Percentiles rank a stretch among this genome's conserved stretches.
Evolutionary conservation across 2,329 filamentous ascomycete species (phyloP).

Genomic region (Trichophyton simii): DNA sequence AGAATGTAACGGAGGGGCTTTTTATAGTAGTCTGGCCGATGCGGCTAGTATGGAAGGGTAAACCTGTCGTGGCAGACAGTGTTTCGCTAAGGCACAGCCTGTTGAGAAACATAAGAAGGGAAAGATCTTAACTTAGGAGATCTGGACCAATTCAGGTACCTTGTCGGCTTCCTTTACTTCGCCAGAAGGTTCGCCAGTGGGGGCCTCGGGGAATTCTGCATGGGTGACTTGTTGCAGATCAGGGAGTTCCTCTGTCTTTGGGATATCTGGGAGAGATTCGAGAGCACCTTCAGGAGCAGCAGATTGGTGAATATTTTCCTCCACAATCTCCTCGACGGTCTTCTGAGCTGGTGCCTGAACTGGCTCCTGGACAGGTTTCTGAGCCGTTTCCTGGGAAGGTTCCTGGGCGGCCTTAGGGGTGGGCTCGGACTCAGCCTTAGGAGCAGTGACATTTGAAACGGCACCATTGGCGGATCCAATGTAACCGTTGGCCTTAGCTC

Average conservation of each 20-base stretch:
- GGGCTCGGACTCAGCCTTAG: background rate
- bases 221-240: constrained; percentile 10
- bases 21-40: background rate
- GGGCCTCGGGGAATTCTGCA: constrained; percentile 33
- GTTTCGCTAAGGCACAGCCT: background rate
- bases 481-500: constrained; percentile 46
- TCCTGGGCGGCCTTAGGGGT: background rate
- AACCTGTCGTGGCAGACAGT: background rate
- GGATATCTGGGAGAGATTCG: background rate
- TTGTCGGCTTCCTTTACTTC: constrained; percentile 4
- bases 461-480: constrained; percentile 26
- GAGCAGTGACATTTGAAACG: constrained; percentile 15
- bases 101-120: background rate
- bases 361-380: background rate
- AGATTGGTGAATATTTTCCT: background rate
- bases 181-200: constrained; percentile 18
- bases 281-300: constrained; percentile 15
- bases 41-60: background rate
- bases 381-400: background rate
- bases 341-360: background rate
- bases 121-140: constrained; percentile 1
- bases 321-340: background rate
- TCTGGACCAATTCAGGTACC: constrained; percentile 3
- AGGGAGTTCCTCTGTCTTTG: background rate
- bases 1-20: background rate